These are phyloP conservation scores for Noccaea caerulescens DNA, from an alignment of 345 rosid species.

Conservation along the genomic window DNA sequence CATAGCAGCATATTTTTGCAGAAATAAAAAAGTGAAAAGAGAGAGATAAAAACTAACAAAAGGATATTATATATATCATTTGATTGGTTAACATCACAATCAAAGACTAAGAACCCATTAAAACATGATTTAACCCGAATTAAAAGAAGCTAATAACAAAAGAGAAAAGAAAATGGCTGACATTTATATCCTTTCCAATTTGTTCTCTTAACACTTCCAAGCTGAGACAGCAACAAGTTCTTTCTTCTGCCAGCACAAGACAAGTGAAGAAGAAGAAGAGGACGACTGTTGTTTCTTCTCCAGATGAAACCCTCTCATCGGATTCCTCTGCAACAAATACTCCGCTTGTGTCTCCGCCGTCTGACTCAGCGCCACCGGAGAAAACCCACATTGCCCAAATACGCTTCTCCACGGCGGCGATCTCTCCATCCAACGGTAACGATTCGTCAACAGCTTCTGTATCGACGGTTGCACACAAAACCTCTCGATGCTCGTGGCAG, in stretches of 20 bases:
- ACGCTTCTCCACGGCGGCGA: conserved; percentile 70
- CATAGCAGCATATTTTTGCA: too few species aligned
- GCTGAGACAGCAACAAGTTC: conserved; percentile 84
- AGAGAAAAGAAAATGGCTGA: conserved; percentile 26
- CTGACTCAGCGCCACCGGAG: conserved; percentile 65
- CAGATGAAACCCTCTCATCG: conserved; percentile 71
- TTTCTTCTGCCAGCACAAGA: conserved; percentile 80
- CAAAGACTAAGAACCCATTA: conserved; percentile 36
- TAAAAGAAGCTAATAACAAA: conserved; percentile 3
- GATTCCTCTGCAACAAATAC: conserved; percentile 71
- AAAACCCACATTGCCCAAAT: conserved; percentile 71
- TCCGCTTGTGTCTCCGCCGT: conserved; percentile 87
- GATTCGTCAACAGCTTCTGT: conserved; percentile 61
- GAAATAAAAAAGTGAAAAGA: neutral
- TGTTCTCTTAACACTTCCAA: conserved; percentile 59
- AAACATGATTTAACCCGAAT: conserved; percentile 18
- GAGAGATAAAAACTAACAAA: conserved; percentile 13
- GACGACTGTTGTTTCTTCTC: conserved; percentile 72
- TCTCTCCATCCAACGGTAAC: conserved; percentile 59
- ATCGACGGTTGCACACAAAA: conserved; percentile 70
- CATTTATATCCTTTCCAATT: neutral
- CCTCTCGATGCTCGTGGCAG: conserved; percentile 70
- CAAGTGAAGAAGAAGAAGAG: conserved; percentile 49
- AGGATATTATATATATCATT: conserved; percentile 34
- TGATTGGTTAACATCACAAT: conserved; percentile 38